Conservation (phyloP, 2,329 filamentous ascomycete species). For the Sarocladiaceae sp. region DNA sequence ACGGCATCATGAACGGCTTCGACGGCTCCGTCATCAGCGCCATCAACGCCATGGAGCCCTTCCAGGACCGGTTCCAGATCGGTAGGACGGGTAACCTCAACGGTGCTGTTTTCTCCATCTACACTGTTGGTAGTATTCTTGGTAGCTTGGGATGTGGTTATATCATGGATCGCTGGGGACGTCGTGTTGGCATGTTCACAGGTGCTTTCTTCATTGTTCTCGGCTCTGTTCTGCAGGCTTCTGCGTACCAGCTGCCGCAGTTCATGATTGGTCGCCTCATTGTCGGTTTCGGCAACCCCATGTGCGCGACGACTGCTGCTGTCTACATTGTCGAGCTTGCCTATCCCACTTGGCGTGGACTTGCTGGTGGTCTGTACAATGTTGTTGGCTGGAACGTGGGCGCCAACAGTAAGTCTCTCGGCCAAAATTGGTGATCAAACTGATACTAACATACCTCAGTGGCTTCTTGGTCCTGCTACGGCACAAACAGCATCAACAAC, state of each 20-base stretch:
- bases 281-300: slow-evolving; percentile 12
- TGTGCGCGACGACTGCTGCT: slow-evolving; percentile 14
- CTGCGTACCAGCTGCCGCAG: slow-evolving; percentile 14
- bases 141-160: slow-evolving; percentile 15
- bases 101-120: slow-evolving; percentile 15
- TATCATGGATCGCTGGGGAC: slow-evolving; percentile 18
- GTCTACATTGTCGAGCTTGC: slow-evolving; percentile 17
- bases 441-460: slow-evolving; percentile 17
- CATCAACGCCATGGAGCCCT: slow-evolving; percentile 16
- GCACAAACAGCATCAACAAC: slow-evolving; percentile 36
- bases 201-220: slow-evolving; percentile 14
- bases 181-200: slow-evolving; percentile 15
- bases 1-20: slow-evolving; percentile 13
- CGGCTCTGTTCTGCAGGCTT: slow-evolving; percentile 16
- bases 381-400: slow-evolving; percentile 17
- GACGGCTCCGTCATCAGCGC: slow-evolving; percentile 16
- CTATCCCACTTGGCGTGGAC: slow-evolving; percentile 17
- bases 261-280: slow-evolving; percentile 16
- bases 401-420: slow-evolving; percentile 14
- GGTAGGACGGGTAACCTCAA: slow-evolving; percentile 13
- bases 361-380: slow-evolving; percentile 16
- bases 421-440: background rate
- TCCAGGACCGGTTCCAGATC: slow-evolving; percentile 15
- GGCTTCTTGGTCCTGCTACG: slow-evolving; percentile 40
- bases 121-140: slow-evolving; percentile 16